Evolutionary conservation across 116 monocot genomes (phyloP).

Genomic region (Zostera marina): DNA sequence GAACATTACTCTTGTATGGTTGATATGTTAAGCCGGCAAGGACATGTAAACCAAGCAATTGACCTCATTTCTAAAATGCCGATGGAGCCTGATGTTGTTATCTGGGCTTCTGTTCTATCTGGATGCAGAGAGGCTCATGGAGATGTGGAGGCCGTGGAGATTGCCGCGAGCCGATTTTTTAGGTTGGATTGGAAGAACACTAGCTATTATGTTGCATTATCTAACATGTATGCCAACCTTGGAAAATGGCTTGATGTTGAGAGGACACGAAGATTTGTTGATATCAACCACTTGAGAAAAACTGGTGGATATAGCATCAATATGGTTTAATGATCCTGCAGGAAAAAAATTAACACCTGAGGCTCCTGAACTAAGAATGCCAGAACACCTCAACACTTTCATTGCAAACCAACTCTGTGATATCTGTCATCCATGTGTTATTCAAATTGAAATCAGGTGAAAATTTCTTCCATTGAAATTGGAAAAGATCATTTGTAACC

Average conservation of each 20-base stretch:
- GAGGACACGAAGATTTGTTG: slow-evolving; percentile 13
- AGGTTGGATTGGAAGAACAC: slow-evolving; percentile 18
- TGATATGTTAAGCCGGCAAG: slow-evolving; percentile 37
- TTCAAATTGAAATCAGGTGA: too few species aligned
- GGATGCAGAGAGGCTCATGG: slow-evolving; percentile 18
- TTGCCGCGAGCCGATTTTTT: slow-evolving; percentile 11
- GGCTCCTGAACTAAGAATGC: too few species aligned
- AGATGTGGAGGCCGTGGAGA: slow-evolving; percentile 20
- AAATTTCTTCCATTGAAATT: too few species aligned
- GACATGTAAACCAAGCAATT: slow-evolving; percentile 23
- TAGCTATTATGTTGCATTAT: slow-evolving; percentile 19
- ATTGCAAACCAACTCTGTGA: too few species aligned
- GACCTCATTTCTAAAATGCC: slow-evolving; percentile 29
- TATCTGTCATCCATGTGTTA: too few species aligned
- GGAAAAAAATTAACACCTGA: too few species aligned
- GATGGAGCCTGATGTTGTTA: slow-evolving; percentile 23
- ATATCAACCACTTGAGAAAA: slow-evolving; percentile 12
- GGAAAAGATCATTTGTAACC: too few species aligned
- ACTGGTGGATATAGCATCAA: slow-evolving; percentile 3
- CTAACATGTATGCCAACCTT: slow-evolving; percentile 23
- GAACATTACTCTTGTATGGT: slow-evolving; percentile 42
- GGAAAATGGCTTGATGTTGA: slow-evolving; percentile 21
- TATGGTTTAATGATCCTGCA: too few species aligned
- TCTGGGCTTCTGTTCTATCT: slow-evolving; percentile 29
- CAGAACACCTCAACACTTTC: too few species aligned